phyloP scores from a whole-genome alignment of 768 basidiomycete genomes.

The Mycena indigotica region DNA sequence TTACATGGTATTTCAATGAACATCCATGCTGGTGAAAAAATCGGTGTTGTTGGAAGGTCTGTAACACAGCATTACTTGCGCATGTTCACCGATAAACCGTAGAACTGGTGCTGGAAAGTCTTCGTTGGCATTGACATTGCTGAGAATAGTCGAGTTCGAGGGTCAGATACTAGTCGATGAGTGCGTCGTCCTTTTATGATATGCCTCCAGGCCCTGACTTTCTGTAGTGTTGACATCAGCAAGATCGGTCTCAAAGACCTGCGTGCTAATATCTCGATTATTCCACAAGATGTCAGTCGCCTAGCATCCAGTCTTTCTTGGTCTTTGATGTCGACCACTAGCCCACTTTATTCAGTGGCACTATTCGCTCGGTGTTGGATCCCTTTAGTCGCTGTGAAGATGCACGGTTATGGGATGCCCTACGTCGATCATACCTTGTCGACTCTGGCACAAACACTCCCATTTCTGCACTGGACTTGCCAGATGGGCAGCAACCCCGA shows the following conservation, averaged over 20 bases:
- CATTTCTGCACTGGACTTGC: conserved; percentile 54
- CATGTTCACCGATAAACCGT: conserved; percentile 25
- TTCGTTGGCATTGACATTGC: conserved; percentile 65
- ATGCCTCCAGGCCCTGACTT: conserved; percentile 7
- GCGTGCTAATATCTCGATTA: conserved; percentile 60
- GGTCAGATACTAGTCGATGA: conserved; percentile 69
- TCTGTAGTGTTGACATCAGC: conserved; percentile 59
- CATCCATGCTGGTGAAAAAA: conserved; percentile 71
- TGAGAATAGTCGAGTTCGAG: conserved; percentile 68
- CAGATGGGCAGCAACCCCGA: conserved; percentile 50
- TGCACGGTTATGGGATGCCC: conserved; percentile 69
- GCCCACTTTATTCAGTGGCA: conserved; percentile 62
- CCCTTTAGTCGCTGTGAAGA: conserved; percentile 66
- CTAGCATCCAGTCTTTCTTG: background rate
- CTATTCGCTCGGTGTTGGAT: conserved; percentile 59
- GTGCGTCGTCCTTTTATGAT: conserved; percentile 30
- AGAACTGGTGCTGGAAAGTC: conserved; percentile 61
- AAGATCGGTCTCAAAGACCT: conserved; percentile 68
- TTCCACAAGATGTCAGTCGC: conserved; percentile 65
- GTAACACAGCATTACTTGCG: background rate
- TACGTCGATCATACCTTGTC: conserved; percentile 57
- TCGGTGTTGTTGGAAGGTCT: conserved; percentile 69
- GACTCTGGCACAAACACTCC: conserved; percentile 45
- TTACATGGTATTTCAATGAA: conserved; percentile 62
- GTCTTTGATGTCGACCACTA: conserved; percentile 28